Conservation (phyloP, 805 yeast genomes). For the Pachysolen tannophilus region DNA sequence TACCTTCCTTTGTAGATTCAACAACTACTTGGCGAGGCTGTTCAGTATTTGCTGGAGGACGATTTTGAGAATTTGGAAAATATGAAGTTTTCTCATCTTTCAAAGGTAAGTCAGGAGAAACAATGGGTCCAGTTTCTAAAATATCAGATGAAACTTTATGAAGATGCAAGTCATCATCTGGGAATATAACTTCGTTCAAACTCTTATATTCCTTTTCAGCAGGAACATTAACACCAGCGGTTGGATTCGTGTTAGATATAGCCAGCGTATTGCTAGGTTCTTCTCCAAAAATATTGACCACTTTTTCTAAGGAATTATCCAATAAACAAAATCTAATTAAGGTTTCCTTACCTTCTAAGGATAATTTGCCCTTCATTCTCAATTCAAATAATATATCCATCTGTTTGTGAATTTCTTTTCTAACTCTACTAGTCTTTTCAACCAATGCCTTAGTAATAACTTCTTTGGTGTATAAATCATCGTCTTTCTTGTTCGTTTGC, state of each 20-base stretch:
- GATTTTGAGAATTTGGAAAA: conserved; percentile 12
- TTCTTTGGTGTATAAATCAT: conserved; percentile 31
- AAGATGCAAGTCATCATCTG: too few species aligned
- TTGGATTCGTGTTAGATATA: not conserved
- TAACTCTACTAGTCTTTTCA: conserved; percentile 39
- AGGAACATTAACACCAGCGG: not conserved
- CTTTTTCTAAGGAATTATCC: conserved; percentile 46
- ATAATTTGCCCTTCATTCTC: conserved; percentile 36
- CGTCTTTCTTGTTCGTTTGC: conserved; percentile 19
- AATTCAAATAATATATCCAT: conserved; percentile 42
- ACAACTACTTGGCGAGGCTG: conserved; percentile 68
- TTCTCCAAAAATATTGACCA: conserved; percentile 33
- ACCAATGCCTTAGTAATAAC: conserved; percentile 42
- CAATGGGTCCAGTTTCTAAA: conserved; percentile 44
- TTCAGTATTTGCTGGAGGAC: conserved; percentile 17
- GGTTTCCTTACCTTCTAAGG: conserved; percentile 49
- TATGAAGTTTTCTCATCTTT: conserved; percentile 15
- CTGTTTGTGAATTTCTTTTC: conserved; percentile 42
- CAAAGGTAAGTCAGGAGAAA: conserved; percentile 31
- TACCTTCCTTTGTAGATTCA: conserved; percentile 49
- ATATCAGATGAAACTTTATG: conserved; percentile 44
- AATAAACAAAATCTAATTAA: conserved; percentile 44
- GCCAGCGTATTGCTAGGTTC: conserved; percentile 3
- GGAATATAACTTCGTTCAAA: conserved; percentile 14
- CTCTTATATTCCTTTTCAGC: conserved; percentile 5